These are phyloP conservation scores for Xylariaceae sp. DNA, from an alignment of 2,329 filamentous ascomycete genomes.

Conservation along the genomic window DNA sequence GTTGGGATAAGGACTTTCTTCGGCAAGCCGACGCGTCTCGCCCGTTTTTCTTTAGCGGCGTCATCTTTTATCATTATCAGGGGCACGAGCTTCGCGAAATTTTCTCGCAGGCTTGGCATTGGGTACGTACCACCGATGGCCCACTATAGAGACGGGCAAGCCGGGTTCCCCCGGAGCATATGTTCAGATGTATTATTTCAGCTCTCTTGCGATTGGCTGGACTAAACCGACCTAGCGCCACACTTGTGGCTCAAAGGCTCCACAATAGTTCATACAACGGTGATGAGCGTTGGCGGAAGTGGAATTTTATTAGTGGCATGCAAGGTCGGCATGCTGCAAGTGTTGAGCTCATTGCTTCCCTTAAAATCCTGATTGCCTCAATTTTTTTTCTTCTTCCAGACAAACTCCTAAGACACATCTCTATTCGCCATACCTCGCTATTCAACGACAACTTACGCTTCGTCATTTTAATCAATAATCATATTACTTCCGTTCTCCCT, in stretches of 20 bases:
- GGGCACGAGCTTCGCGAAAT: slow-evolving; percentile 14
- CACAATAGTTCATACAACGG: neutral
- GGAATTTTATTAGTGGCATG: slow-evolving; percentile 23
- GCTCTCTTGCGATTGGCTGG: slow-evolving; percentile 48
- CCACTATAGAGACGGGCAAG: neutral
- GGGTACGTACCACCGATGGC: slow-evolving; percentile 9
- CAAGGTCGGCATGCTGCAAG: slow-evolving; percentile 26
- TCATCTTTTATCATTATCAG: slow-evolving; percentile 8
- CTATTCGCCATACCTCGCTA: slow-evolving; percentile 18
- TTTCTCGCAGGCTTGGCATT: slow-evolving; percentile 15
- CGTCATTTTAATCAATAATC: slow-evolving; percentile 39
- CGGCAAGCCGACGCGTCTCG: neutral
- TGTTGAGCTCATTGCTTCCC: slow-evolving; percentile 43
- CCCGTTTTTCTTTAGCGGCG: too few relatives aligned
- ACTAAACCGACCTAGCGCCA: slow-evolving; percentile 35
- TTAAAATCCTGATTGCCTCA: slow-evolving; percentile 40
- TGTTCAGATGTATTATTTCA: slow-evolving; percentile 39
- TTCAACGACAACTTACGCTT: slow-evolving; percentile 13
- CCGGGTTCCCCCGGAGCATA: slow-evolving; percentile 40
- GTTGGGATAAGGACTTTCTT: neutral
- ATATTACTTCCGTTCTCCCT: slow-evolving; percentile 29
- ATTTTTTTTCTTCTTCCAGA: slow-evolving; percentile 34
- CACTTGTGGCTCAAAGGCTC: slow-evolving; percentile 42
- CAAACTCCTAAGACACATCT: slow-evolving; percentile 7
- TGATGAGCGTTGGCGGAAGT: neutral